Base-by-base conservation (phyloP, 352 stramenopile genomes). In the Phytophthora rubi region DNA sequence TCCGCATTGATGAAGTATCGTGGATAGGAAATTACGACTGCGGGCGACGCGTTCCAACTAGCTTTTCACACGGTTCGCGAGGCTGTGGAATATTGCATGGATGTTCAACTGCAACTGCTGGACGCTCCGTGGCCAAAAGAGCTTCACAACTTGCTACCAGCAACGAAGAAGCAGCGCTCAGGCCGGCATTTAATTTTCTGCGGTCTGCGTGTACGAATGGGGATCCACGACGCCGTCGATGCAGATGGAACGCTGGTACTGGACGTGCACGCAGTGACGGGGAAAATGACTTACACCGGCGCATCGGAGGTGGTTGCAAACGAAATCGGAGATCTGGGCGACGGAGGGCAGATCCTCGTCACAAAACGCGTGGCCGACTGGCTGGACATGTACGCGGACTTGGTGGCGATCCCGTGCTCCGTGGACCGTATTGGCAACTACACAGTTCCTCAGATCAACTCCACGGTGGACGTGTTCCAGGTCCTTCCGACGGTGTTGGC, bases 11-110 rank as follows among this genome's bases (percentile, higher is more conserved):
- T 77, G 51, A 80, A 78, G 30, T 81, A 85, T 47, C 76, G 75
- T 23, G 81, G 81, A 1, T 89, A 89, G 51, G 81, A 89, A 48
- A 85, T 89, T 62, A 86, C 79, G 9, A 89, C 81, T 1, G 71
- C 68, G 7, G 81, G 81, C 0, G 81, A 89, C 45, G 65, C 81
- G 1, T 89, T 89, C 47, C 81, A 89, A 21, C 49, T 89, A 2
- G 81, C 81, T 0, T 89, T 89, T 48, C 81, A 88, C 30, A 85
- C 75, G n/a, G 77, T 83, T 33, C 68, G 62, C 0, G 81, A 89
- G 35, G 81, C 81, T 15, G 77, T 89, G 1, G 81, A 83, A 35
- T 88, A 88, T 42, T 85, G 78, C 28, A 55, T 86, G 57, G 76
- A 86, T 60, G 76, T 88, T 3, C 80, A 88, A 56, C 51, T 83